Evolutionary conservation across 176 grass and related monocot species (phyloP), one percentile per base, ranked within the genome.

Genomic region (Juncus inflexus): DNA sequence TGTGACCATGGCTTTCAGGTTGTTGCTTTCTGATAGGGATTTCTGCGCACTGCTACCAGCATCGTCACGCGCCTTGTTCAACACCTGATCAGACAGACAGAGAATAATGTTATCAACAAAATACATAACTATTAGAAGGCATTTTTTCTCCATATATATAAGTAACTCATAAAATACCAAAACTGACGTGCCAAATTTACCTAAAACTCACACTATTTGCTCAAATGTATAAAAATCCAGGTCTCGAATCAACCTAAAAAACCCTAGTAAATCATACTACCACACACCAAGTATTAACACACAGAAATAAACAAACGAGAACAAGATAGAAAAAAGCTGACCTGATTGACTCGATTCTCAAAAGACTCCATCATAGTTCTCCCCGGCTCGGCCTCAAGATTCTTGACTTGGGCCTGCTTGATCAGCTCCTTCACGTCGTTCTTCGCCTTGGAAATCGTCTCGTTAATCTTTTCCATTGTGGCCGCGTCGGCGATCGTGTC

Each of bases 1-100:
- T 61, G 92, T 97, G 64, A 97, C 92, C 92, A 97, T 91, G 54
- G 92, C 92, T 78, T 97, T 97, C 69, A 97, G 69, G 73, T 97
- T 97, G 83, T 97, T 97, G 58, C 92, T 91, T 70, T 97, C 92
- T 74, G 92, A 97, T 65, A 97, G 90, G 41, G 87, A 91, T 61
- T 91, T 97, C 58, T 97, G 92, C 36, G 92, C 92, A 79, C 87
- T 97, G 47, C 87, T 91, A 28, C 92, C 92, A 41, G 92, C 92
- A 79, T 97, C 92, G 83, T 97, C 92, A 89, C 92, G 92, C 67
- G 92, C 92, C 75, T 86, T 97, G 70, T 97, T 97, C 55, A 97
- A 65, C 70, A 96, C 92, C 92, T 96, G 68, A 47, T 64, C 57
- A 6, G 15, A 52, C 75, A 87, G 8, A 53, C 8, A 63, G 9